Conservation (phyloP, 2,329 filamentous ascomycete species). For the Verticillium albo-atrum region DNA sequence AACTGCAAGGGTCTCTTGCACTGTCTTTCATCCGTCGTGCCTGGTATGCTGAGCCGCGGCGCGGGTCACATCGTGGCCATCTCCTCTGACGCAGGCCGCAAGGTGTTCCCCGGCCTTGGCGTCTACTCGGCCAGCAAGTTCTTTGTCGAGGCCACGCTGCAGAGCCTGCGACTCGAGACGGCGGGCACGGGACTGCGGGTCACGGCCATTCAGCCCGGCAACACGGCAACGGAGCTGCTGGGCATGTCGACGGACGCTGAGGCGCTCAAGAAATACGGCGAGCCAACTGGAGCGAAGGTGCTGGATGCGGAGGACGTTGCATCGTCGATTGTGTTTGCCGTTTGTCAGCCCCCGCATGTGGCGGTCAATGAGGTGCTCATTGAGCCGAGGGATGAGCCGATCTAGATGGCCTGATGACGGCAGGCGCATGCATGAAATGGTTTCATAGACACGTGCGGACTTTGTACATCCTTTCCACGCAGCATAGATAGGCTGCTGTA, state of each 20-base stretch:
- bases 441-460: not conserved
- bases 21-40: slow-evolving; percentile 65
- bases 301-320: slow-evolving; percentile 72
- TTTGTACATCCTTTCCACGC: not conserved
- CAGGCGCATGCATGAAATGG: not conserved
- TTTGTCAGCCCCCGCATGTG: slow-evolving; percentile 70
- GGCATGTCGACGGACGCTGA: slow-evolving; percentile 72
- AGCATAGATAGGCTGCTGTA: not conserved
- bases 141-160: slow-evolving; percentile 80
- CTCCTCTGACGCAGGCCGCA: slow-evolving; percentile 76
- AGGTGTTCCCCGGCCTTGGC: slow-evolving; percentile 75
- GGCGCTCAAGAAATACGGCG: slow-evolving; percentile 73
- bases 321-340: slow-evolving; percentile 66
- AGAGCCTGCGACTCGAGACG: slow-evolving; percentile 70
- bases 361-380: slow-evolving; percentile 78
- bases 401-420: slow-evolving; percentile 31
- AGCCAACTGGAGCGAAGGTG: slow-evolving; percentile 70
- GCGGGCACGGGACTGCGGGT: slow-evolving; percentile 69
- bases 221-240: slow-evolving; percentile 68
- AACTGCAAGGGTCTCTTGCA: slow-evolving; percentile 82
- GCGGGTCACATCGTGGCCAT: slow-evolving; percentile 74
- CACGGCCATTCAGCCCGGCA: slow-evolving; percentile 72
- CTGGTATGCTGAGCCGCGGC: slow-evolving; percentile 65
- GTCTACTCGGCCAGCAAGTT: slow-evolving; percentile 83
- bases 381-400: slow-evolving; percentile 72